These are phyloP conservation scores for Nitzschia sp. DNA, from an alignment of 108 stramenopile genomes.

Conservation along the genomic window DNA sequence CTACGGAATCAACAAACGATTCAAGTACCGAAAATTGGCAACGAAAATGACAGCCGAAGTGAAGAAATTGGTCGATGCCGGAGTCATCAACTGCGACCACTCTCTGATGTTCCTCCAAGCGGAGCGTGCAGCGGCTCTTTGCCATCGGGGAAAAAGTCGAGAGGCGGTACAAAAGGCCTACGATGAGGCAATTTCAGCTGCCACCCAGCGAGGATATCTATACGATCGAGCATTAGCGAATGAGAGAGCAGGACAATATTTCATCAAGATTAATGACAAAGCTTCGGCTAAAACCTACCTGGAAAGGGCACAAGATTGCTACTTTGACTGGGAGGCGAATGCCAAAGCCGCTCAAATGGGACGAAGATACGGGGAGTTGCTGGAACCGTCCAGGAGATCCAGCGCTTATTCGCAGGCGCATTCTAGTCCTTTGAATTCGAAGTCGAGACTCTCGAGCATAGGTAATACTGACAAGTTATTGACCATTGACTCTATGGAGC, in stretches of 20 bases:
- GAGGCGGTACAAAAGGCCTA: neutral
- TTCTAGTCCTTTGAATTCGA: no score
- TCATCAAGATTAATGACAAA: neutral
- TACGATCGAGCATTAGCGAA: slow-evolving; percentile 7
- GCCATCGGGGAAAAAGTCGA: neutral
- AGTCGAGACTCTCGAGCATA: no score
- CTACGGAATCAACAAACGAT: neutral
- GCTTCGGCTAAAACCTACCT: neutral
- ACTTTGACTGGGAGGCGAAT: slow-evolving; percentile 11
- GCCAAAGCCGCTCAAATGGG: slow-evolving; percentile 1
- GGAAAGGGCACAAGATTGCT: neutral
- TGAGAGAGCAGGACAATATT: slow-evolving; percentile 3
- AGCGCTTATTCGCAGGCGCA: no score
- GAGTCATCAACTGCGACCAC: neutral
- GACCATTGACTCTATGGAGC: no score
- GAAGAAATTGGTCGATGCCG: neutral
- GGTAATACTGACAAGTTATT: no score
- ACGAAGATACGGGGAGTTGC: neutral
- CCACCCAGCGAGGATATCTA: neutral
- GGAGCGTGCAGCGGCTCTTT: neutral
- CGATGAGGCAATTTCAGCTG: neutral
- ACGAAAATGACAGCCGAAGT: neutral
- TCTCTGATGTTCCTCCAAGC: neutral
- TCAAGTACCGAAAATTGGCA: neutral
- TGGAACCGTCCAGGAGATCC: no score